Conservation (phyloP, 2,329 filamentous ascomycete genomes). For the Colletotrichum higginsianum region DNA sequence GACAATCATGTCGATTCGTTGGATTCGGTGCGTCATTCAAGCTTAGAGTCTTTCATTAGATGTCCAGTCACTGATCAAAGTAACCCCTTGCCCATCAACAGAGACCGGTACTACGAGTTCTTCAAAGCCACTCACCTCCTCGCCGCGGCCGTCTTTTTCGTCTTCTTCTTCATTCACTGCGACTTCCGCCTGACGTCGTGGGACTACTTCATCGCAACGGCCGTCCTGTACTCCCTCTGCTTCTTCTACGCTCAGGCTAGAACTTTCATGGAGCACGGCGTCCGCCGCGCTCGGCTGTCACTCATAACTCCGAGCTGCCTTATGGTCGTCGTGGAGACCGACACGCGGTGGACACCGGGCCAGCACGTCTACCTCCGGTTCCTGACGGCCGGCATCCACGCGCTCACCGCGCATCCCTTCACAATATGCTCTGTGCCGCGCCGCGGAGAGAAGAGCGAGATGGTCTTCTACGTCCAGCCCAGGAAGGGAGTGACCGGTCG, state of each 20-base stretch:
- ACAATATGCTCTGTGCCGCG: conserved; percentile 66
- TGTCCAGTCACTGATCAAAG: background rate
- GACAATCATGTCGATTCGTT: conserved; percentile 65
- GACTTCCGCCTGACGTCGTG: conserved; percentile 68
- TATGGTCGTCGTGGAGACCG: conserved; percentile 59
- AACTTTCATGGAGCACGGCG: conserved; percentile 56
- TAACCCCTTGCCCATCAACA: conserved; percentile 44
- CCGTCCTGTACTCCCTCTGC: conserved; percentile 48
- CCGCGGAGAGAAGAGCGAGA: conserved; percentile 49
- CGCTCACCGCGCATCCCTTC: conserved; percentile 67
- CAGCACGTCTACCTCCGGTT: conserved; percentile 72
- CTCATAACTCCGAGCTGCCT: conserved; percentile 49
- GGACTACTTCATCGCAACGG: conserved; percentile 74
- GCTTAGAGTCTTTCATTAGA: no score
- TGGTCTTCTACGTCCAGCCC: conserved; percentile 68
- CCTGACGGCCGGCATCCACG: conserved; percentile 58
- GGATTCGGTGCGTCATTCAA: conserved; percentile 67
- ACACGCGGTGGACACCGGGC: conserved; percentile 63
- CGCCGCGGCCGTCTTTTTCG: conserved; percentile 66
- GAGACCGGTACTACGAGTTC: conserved; percentile 71
- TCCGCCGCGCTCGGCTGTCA: conserved; percentile 3
- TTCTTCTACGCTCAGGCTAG: conserved; percentile 58
- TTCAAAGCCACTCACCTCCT: conserved; percentile 72
- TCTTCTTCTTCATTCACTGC: conserved; percentile 75
- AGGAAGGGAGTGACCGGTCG: conserved; percentile 65